Evolutionary conservation across 371 early-diverging fungal species (phyloP), one percentile per base, ranked within the genome.

Genomic region (Rhizomucor miehei): DNA sequence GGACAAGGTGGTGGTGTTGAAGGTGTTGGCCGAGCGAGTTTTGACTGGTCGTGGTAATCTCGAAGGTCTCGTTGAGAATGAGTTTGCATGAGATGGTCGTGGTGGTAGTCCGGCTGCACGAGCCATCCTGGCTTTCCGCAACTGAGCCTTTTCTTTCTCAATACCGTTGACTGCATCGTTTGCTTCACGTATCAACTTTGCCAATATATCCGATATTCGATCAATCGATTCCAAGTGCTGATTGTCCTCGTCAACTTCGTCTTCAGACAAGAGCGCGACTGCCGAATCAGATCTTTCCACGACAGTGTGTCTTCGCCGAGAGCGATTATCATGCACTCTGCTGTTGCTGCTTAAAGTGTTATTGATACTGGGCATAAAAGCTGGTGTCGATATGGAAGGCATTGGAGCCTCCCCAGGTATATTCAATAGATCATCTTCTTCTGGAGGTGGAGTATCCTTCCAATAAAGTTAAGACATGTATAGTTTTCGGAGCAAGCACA

Each of bases 131-230:
- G 44, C 16, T 16, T 40, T 35, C 41, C 25, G 23, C 1, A 51
- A 16, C 13, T 25, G 24, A 11, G 38, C 67, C 56, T 38, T 54
- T 63, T 57, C 74, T 37, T 66, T 51, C 38, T 71, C 70, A 6
- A 67, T 62, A 11, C 62, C 67, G 39, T 73, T 36, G 0, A 77
- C 77, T 11, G 77, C 77, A n/a, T 73, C 66, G 35, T 73, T 77
- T 14, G 77, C 77, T 60, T 77, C 77, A 50, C 69, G 71, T 44
- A 77, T 73, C 29, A 77, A 48, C 51, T 63, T 71, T 17, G 67
- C 51, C 6, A 77, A 44, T 1, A 77, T 73, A 44, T 57, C 67
- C 16, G 73, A 73, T 49, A 77, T 77, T 19, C 77, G 65, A 43
- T 76, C 73, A 29, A 76, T 60, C 14, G 72, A 51, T 10, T 64